These are phyloP conservation scores for Begonia fuchsioides DNA, from an alignment of 306 rosid genomes.

Conservation along the genomic window DNA sequence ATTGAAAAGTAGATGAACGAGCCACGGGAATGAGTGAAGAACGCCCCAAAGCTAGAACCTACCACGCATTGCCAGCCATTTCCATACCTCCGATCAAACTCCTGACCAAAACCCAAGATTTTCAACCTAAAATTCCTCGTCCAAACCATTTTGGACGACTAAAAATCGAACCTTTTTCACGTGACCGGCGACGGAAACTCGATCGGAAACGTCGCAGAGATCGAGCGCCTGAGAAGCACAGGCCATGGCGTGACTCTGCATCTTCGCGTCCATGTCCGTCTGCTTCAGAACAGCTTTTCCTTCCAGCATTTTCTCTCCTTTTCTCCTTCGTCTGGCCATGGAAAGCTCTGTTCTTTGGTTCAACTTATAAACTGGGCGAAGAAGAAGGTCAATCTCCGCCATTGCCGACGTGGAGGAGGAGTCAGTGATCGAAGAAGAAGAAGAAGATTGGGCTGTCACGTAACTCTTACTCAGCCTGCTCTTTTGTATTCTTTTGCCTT, in stretches of 20 bases:
- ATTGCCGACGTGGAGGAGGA: background rate
- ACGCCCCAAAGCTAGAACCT: conserved; percentile 67
- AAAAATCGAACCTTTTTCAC: conserved; percentile 46
- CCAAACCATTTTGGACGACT: too few relatives aligned
- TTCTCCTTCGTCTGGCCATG: background rate
- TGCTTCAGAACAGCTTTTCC: conserved; percentile 57
- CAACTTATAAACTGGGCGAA: background rate
- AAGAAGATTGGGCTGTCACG: background rate
- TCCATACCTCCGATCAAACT: conserved; percentile 53
- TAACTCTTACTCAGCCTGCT: background rate
- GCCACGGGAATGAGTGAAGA: conserved; percentile 53
- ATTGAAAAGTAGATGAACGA: conserved; percentile 64
- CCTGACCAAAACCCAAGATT: conserved; percentile 18
- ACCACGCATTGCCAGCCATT: conserved; percentile 85
- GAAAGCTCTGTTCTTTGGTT: background rate
- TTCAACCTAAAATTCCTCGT: background rate
- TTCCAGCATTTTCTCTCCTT: conserved; percentile 47
- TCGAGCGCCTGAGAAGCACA: conserved; percentile 80
- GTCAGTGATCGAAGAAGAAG: too few relatives aligned
- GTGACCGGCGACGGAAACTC: conserved; percentile 47
- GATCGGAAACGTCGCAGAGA: conserved; percentile 59
- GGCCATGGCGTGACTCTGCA: conserved; percentile 78
- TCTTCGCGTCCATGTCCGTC: conserved; percentile 59
- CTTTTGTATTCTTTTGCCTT: background rate
- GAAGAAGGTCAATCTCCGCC: background rate